Evolutionary conservation across 768 basidiomycete species (phyloP), one percentile per base, ranked within the genome.

Genomic region (Clitopilus hobsonii): DNA sequence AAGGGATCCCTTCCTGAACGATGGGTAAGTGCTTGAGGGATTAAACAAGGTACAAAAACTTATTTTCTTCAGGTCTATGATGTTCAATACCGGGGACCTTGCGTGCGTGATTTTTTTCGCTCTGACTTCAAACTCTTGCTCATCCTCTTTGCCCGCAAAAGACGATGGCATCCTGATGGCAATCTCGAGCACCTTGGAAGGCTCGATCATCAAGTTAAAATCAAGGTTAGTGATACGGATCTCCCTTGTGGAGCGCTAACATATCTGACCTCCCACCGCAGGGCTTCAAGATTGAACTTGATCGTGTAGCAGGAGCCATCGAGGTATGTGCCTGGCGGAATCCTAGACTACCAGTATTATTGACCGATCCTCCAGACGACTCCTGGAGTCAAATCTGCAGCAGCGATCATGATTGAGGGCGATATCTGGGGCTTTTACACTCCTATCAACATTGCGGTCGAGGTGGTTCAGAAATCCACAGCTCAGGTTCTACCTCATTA

Each of bases 41-140:
- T 22, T 24, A 41, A 28, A 22, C 6, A 52, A 27, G 23, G 5
- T 45, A 18, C 16, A 27, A 23, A 38, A 47, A 20, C 52, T 29
- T 50, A 54, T 27, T 14, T 47, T n/a, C 27, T 36, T 24, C 32
- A 70, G 67, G 13, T 67, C 63, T 18, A 65, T 75, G 60, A 85
- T 85, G 82, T 84, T 82, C 65, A 82, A 83, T 59, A 85, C 83
- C 25, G 81, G 82, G 1, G 83, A 84, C 61, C 71, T 85, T 24
- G 81, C 71, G 76, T 75, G 63, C 55, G 66, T 52, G n/a, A 47
- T 16, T 13, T 13, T 26, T 26, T 50, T 4, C n/a, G 13, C 10
- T 49, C 38, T 26, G 24, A 48, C 11, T 5, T 13, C 11, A n/a
- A 29, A 48, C 10, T 38, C 30, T 57, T 56, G 30, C 49, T 54